Evolutionary conservation across 2,329 filamentous ascomycete genomes (phyloP).

Genomic region (Domatiomyces globalis): DNA sequence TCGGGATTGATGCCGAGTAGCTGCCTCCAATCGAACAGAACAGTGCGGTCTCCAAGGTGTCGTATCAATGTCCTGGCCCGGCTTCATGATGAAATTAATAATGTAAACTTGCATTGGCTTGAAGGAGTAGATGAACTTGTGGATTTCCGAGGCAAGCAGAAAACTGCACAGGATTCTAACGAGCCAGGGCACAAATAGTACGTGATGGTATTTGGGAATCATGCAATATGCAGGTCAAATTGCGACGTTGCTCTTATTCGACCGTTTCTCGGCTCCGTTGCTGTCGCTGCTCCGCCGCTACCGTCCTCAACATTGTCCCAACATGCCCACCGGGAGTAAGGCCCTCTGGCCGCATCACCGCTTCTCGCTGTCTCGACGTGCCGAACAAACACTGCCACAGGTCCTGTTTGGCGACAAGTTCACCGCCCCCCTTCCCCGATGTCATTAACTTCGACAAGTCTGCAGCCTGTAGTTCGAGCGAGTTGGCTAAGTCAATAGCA

Average conservation of each 20-base stretch:
- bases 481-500: constrained; percentile 70
- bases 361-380: constrained; percentile 24
- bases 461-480: constrained; percentile 64
- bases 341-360: constrained; percentile 2
- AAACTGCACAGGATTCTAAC: too few species aligned
- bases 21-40: too few species aligned
- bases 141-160: too few species aligned
- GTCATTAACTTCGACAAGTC: constrained; percentile 56
- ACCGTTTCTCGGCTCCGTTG: background rate
- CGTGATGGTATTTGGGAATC: background rate
- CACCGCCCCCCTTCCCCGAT: constrained; percentile 57
- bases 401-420: constrained; percentile 64
- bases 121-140: too few species aligned
- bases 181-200: too few species aligned
- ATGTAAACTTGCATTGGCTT: too few species aligned
- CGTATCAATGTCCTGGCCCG: too few species aligned
- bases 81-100: too few species aligned
- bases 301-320: background rate
- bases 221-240: background rate
- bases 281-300: background rate
- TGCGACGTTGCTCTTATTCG: too few species aligned
- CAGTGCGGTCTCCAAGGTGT: too few species aligned
- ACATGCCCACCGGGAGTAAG: background rate
- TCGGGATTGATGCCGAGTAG: too few species aligned
- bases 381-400: constrained; percentile 81